Conservation (phyloP, 2,329 filamentous ascomycete genomes). For the Lasiodiplodia sp. region DNA sequence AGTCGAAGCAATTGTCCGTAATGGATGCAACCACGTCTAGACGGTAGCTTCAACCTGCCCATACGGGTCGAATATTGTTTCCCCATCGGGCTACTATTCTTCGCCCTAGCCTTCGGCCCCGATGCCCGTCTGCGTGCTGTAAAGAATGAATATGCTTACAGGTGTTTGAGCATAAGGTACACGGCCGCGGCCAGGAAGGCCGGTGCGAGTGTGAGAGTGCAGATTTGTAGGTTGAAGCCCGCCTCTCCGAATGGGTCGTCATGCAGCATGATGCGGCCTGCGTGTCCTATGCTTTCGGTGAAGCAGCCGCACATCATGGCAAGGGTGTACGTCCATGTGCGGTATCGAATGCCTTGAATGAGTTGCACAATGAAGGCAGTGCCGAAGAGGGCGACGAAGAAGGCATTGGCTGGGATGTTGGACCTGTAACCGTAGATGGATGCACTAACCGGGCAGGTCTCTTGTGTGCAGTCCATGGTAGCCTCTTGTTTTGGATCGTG, state of each 20-base stretch:
- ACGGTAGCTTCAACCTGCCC: too few species aligned
- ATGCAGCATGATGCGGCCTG: constrained; percentile 61
- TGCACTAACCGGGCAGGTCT: constrained; percentile 54
- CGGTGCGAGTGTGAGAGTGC: constrained; percentile 60
- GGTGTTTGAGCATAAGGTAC: constrained; percentile 52
- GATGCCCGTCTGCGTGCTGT: too few species aligned
- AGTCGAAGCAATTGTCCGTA: too few species aligned
- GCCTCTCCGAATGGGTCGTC: constrained; percentile 55
- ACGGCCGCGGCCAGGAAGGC: constrained; percentile 64
- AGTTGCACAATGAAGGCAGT: constrained; percentile 58
- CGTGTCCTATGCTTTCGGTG: constrained; percentile 63
- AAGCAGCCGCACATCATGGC: constrained; percentile 57
- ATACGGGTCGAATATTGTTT: too few species aligned
- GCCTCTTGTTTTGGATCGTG: background rate
- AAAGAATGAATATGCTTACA: constrained; percentile 38
- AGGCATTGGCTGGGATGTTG: constrained; percentile 57
- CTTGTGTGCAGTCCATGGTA: constrained; percentile 34
- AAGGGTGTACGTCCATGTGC: constrained; percentile 63
- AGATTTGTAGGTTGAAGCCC: constrained; percentile 5
- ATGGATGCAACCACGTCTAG: too few species aligned
- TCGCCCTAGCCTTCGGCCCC: too few species aligned
- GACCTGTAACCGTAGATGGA: constrained; percentile 64
- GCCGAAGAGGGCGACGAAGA: constrained; percentile 61
- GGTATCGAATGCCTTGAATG: constrained; percentile 57
- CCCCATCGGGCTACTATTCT: too few species aligned